phyloP scores from a whole-genome alignment of 2,329 filamentous ascomycete genomes.

The Blumeria hordei region DNA sequence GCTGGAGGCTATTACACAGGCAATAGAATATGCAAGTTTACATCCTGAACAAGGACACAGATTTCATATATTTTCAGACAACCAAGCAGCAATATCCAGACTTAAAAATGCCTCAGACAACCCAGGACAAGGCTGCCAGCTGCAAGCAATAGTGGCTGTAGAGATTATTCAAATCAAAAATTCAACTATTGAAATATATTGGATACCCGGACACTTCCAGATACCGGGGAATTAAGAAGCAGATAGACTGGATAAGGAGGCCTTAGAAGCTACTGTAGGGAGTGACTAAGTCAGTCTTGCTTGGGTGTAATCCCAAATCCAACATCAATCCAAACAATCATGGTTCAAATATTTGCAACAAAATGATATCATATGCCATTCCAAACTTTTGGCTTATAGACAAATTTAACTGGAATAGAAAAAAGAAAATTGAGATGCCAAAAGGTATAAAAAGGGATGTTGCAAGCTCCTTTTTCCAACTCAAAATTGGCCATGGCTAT shows the following conservation, averaged over 20 bases:
- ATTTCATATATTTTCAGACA: neutral
- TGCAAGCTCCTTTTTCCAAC: too few species aligned
- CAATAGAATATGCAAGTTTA: neutral
- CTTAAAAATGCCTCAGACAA: neutral
- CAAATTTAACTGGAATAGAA: neutral
- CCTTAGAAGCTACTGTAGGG: neutral
- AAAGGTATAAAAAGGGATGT: too few species aligned
- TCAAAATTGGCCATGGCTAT: too few species aligned
- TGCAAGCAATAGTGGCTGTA: neutral
- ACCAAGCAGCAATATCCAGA: neutral
- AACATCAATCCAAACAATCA: neutral
- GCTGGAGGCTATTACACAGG: neutral
- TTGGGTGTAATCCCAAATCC: neutral
- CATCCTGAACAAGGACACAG: neutral
- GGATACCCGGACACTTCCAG: too few species aligned
- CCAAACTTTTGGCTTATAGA: too few species aligned
- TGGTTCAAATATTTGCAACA: neutral
- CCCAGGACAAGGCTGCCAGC: neutral
- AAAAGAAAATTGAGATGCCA: neutral
- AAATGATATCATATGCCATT: neutral
- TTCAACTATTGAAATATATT: neutral
- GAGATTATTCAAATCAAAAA: neutral
- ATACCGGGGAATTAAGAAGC: neutral
- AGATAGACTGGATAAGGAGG: neutral
- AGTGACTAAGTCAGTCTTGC: neutral